These are phyloP conservation scores for Puccinia sorghi DNA, from an alignment of 1,284 basidiomycete species.

Conservation along the genomic window DNA sequence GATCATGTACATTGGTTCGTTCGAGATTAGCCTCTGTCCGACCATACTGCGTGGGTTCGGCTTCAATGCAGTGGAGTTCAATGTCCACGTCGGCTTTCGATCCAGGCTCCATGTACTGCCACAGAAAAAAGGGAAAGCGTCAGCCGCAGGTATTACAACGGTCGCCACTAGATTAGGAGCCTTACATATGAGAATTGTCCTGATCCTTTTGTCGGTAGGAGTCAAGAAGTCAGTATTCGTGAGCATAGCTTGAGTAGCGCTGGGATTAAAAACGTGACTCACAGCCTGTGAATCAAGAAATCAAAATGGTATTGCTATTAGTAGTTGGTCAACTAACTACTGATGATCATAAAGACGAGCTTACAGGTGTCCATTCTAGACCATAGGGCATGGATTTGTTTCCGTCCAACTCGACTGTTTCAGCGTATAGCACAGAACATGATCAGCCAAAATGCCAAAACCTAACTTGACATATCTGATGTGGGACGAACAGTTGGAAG, in stretches of 20 bases:
- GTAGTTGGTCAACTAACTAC: background rate
- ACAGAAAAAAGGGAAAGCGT: background rate
- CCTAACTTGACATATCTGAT: too few species aligned
- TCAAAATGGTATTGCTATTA: background rate
- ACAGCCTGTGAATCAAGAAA: constrained; percentile 11
- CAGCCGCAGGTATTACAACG: background rate
- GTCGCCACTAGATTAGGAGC: background rate
- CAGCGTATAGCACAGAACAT: too few species aligned
- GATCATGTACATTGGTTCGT: constrained; percentile 72
- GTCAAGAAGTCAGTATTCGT: background rate
- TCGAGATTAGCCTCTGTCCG: constrained; percentile 70
- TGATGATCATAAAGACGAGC: constrained; percentile 50
- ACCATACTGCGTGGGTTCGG: constrained; percentile 70
- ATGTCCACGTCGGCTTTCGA: constrained; percentile 71
- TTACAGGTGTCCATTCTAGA: constrained; percentile 53
- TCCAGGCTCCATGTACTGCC: constrained; percentile 67
- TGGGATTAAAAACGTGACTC: background rate
- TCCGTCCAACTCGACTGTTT: constrained; percentile 52
- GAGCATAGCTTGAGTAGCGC: background rate
- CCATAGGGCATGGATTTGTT: constrained; percentile 54
- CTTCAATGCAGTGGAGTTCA: constrained; percentile 70
- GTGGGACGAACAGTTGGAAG: constrained; percentile 53
- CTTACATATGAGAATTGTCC: constrained; percentile 39
- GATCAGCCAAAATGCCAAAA: too few species aligned
- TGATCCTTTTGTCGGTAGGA: constrained; percentile 2